Evolutionary conservation across 495 filamentous ascomycete species (phyloP).

Genomic region (Podospora didyma): DNA sequence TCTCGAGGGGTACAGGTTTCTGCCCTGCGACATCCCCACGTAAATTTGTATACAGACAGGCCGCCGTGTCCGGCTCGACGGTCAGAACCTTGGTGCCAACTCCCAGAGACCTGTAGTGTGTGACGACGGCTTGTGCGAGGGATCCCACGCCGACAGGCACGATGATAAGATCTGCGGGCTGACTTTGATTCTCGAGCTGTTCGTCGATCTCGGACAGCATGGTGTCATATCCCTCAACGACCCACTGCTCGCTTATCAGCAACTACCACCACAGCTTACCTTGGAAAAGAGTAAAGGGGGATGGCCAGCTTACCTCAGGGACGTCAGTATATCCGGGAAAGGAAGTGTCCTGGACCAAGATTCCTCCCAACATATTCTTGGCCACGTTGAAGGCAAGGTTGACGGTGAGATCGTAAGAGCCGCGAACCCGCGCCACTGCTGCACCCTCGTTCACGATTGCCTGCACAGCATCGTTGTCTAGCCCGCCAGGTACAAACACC

Average conservation of each 20-base stretch:
- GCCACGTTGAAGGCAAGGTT: constrained; percentile 36
- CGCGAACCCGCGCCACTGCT: constrained; percentile 44
- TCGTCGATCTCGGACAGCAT: constrained; percentile 61
- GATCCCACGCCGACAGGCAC: constrained; percentile 64
- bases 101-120: constrained; percentile 50
- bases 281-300: no score
- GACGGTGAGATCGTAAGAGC: constrained; percentile 60
- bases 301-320: constrained; percentile 36
- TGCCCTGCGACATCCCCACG: constrained; percentile 37
- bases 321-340: constrained; percentile 60
- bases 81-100: constrained; percentile 40
- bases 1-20: constrained; percentile 31
- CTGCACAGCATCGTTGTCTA: constrained; percentile 47
- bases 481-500: constrained; percentile 54
- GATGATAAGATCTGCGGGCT: constrained; percentile 30
- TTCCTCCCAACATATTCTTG: constrained; percentile 19
- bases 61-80: constrained; percentile 62
- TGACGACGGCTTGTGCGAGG: constrained; percentile 56
- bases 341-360: constrained; percentile 65
- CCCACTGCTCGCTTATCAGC: constrained; percentile 47
- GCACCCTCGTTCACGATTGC: constrained; percentile 58
- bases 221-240: constrained; percentile 68
- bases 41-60: constrained; percentile 53
- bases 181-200: constrained; percentile 34
- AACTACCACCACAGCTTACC: no score